These are phyloP conservation scores for Phytophthora cryptogea DNA, from an alignment of 352 stramenopile species.

Conservation along the genomic window DNA sequence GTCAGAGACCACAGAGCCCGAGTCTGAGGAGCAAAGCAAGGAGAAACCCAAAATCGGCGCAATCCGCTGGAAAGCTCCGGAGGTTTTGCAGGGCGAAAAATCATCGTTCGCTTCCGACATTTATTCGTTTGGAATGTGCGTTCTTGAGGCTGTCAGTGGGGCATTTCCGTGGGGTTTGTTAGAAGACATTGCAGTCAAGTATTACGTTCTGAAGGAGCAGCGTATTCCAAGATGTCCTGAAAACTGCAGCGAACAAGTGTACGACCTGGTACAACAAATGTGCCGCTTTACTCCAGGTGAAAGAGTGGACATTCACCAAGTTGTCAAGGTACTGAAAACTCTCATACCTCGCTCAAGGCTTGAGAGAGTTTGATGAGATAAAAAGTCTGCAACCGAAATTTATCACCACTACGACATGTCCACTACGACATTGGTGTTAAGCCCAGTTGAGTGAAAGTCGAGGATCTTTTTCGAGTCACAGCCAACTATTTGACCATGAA, in stretches of 20 bases:
- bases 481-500: no score
- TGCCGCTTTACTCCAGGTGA: constrained; percentile 4
- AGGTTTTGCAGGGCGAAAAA: constrained; percentile 8
- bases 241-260: constrained; percentile 15
- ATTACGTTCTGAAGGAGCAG: constrained; percentile 3
- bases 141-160: constrained; percentile 14
- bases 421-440: no score
- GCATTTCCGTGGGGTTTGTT: constrained; percentile 14
- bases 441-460: no score
- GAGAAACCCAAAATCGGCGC: background rate
- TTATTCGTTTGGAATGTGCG: constrained; percentile 36
- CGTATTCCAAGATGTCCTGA: constrained; percentile 11
- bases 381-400: no score
- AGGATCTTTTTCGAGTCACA: no score
- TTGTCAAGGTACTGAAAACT: no score
- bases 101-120: constrained; percentile 24
- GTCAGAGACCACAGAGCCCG: background rate
- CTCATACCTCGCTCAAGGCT: no score
- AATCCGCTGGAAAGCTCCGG: constrained; percentile 22
- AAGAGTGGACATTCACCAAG: background rate
- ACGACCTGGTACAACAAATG: constrained; percentile 16
- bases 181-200: constrained; percentile 7
- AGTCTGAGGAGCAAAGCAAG: background rate
- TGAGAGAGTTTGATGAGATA: no score
- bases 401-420: no score